Evolutionary conservation across 1,139 yeast genomes (phyloP).

Genomic region (Nadsonia starkeyi-henricii): DNA sequence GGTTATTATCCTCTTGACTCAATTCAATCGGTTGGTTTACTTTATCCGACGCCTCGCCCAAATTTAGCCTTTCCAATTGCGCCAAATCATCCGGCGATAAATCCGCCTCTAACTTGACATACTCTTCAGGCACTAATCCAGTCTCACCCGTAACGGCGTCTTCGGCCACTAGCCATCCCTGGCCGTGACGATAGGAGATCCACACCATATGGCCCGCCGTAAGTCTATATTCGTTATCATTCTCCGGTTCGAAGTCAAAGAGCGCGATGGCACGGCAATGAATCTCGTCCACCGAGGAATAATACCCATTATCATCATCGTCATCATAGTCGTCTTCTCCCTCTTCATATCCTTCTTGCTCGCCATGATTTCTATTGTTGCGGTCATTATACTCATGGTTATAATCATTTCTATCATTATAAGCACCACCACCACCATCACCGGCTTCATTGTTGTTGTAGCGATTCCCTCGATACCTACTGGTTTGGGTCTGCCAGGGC

Average conservation of each 20-base stretch:
- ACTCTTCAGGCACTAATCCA: conserved; percentile 93
- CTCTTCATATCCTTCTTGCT: background rate
- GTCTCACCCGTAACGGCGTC: conserved; percentile 67
- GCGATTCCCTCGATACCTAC: too few relatives aligned
- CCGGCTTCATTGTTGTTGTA: conserved; percentile 20
- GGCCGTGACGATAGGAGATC: conserved; percentile 87
- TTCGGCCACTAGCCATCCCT: conserved; percentile 96
- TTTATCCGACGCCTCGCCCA: too few relatives aligned
- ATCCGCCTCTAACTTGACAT: conserved; percentile 36
- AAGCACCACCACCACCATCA: background rate
- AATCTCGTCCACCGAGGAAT: conserved; percentile 26
- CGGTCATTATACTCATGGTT: background rate
- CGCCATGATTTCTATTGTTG: background rate
- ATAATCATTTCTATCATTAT: background rate
- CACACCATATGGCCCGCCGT: conserved; percentile 73
- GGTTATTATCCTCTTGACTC: too few relatives aligned
- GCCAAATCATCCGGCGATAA: background rate
- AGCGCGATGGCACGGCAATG: conserved; percentile 66
- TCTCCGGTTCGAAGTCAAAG: conserved; percentile 83
- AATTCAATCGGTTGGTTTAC: too few relatives aligned
- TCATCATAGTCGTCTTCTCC: too few relatives aligned
- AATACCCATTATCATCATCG: conserved; percentile 1
- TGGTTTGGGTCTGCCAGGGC: conserved; percentile 18
- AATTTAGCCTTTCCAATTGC: background rate
- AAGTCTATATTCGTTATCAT: conserved; percentile 76